Percentiles rank a stretch among this genome's conserved stretches.
Conservation (phyloP, 805 yeast species). For the Pichia kluyveri region DNA sequence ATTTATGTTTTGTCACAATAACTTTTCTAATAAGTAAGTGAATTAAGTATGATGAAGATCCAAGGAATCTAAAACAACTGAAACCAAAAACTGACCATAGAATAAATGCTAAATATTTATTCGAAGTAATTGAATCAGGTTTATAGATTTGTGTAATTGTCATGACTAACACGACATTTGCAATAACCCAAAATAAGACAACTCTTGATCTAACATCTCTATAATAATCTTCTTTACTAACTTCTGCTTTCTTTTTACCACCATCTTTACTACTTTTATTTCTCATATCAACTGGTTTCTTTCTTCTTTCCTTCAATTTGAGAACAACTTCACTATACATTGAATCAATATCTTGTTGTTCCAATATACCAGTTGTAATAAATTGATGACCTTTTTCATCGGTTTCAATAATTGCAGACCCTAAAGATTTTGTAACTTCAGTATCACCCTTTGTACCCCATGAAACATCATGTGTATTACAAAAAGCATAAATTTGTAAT, state of each 20-base stretch:
- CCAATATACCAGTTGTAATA: constrained; percentile 70
- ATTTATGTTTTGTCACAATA: constrained; percentile 25
- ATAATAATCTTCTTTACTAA: constrained; percentile 73
- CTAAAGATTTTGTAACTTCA: constrained; percentile 56
- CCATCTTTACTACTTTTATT: constrained; percentile 31
- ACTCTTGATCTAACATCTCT: constrained; percentile 92
- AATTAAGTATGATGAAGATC: constrained; percentile 64
- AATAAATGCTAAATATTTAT: constrained; percentile 73
- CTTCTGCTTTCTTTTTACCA: constrained; percentile 27
- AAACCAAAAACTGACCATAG: constrained; percentile 88
- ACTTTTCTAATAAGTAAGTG: constrained; percentile 28
- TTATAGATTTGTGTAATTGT: constrained; percentile 76
- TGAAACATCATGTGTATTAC: constrained; percentile 96
- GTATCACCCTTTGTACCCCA: constrained; percentile 99
- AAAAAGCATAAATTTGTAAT: constrained; percentile 89
- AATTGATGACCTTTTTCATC: constrained; percentile 79
- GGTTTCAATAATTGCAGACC: constrained; percentile 74
- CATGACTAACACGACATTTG: constrained; percentile 76
- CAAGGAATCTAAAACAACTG: constrained; percentile 73
- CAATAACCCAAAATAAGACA: constrained; percentile 88
- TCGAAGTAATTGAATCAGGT: constrained; percentile 54
- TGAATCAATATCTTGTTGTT: constrained; percentile 69
- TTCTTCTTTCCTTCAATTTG: constrained; percentile 63
- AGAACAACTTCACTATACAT: constrained; percentile 69
- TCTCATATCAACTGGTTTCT: constrained; percentile 44